Evolutionary conservation across 768 basidiomycete species (phyloP), one percentile per base, ranked within the genome.

Genomic region (Omphalotus guepiniiformis): DNA sequence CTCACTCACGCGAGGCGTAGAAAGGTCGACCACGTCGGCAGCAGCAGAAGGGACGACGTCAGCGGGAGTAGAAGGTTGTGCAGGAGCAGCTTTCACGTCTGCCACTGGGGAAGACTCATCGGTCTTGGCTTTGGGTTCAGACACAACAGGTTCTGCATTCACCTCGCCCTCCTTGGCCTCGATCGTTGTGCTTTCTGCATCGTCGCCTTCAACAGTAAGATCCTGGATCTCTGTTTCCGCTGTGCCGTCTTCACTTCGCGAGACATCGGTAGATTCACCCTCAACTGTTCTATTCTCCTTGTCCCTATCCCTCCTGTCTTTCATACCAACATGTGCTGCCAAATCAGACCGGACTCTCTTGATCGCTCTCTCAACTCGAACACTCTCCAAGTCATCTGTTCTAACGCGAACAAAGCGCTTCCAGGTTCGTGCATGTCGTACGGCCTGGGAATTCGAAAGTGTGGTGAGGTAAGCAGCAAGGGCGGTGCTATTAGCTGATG

Each of bases 271-370:
- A 8, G 40, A 46, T 15, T 46, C 39, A 19, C 41, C 45, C 47
- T 48, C 12, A 11, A 32, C 46, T 19, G 48, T 16, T 39, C 37
- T 29, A 22, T 40, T 51, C 36, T 26, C 36, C 54, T 29, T 42
- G 39, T 3, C 47, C 34, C 42, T 35, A 30, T 26, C 40, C 51
- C 39, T 52, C 51, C 50, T 34, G 12, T 40, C 39, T 37, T 54
- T 70, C 15, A 70, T 25, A 36, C 78, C 68, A 45, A 74, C 64
- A 58, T 93, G 89, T 9, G 82, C 82, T 8, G 86, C 88, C 18
- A 91, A 70, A 67, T 94, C 92, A 37, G 87, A 90, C 46, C 89
- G 73, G 16, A 90, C 88, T 23, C 88, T 82, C 69, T 92, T 91
- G 66, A 93, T 87, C 3, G 91, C 86, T 53, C 89, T 76, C 69